These are phyloP conservation scores for Ceratobasidium sp. DNA, from an alignment of 1,284 basidiomycete genomes.

Conservation along the genomic window DNA sequence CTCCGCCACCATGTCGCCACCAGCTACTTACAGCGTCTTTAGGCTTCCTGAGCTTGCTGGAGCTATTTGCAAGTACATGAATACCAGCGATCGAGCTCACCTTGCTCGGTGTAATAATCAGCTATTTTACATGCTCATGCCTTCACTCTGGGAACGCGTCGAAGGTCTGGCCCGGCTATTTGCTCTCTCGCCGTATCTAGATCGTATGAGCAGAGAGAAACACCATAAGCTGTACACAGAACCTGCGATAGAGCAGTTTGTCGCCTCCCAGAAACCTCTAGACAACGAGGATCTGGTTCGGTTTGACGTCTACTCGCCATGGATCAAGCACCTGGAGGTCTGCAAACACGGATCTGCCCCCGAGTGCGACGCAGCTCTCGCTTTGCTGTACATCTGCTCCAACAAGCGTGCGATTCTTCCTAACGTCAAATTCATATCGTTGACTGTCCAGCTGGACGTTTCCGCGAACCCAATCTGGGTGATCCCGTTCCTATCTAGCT, in stretches of 20 bases:
- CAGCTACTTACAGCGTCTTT: no score
- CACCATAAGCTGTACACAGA: neutral
- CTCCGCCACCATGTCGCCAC: no score
- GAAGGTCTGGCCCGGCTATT: neutral
- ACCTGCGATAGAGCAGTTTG: neutral
- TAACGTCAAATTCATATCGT: neutral
- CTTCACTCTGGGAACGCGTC: neutral
- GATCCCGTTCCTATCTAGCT: neutral
- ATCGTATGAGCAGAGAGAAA: neutral
- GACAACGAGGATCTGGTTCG: neutral
- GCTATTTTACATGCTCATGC: neutral
- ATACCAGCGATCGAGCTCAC: neutral
- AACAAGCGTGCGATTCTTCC: neutral
- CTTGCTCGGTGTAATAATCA: neutral
- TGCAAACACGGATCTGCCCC: neutral
- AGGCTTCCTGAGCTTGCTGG: no score
- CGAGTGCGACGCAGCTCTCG: neutral
- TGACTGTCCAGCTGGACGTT: neutral
- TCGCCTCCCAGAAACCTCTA: neutral
- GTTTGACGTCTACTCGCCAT: neutral
- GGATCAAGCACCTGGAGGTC: conserved; percentile 5
- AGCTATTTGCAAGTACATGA: no score
- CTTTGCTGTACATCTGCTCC: neutral
- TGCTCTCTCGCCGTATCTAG: neutral
- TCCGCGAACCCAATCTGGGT: neutral